A percentile compares a stretch with the other conserved stretches of the same genome.
Evolutionary conservation across 179 eudicot genomes (phyloP).

Genomic region (Nepenthes alata): DNA sequence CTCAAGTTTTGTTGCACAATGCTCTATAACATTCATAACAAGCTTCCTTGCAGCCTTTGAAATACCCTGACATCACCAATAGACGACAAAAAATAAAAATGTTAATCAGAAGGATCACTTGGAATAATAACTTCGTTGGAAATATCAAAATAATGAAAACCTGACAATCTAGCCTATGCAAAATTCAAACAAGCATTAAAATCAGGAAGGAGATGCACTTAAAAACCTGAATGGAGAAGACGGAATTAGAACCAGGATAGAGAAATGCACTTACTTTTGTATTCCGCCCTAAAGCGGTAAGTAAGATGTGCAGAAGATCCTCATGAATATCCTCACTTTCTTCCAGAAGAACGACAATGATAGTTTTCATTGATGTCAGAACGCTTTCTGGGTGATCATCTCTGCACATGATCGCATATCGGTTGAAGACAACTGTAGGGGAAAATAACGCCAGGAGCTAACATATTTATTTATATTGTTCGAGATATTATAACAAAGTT

Average conservation of each 20-base stretch:
- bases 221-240: too few relatives aligned
- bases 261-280: constrained; percentile 39
- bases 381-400: constrained; percentile 86
- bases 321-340: constrained; percentile 86
- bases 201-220: too few relatives aligned
- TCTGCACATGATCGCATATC: constrained; percentile 33
- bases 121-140: neutral
- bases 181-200: neutral
- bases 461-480: too few relatives aligned
- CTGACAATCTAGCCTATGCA: neutral
- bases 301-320: constrained; percentile 54
- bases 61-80: constrained; percentile 41
- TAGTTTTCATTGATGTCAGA: constrained; percentile 63
- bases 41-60: constrained; percentile 69
- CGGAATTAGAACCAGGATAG: neutral
- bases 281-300: constrained; percentile 63
- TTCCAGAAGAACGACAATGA: constrained; percentile 77
- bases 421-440: neutral
- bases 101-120: neutral
- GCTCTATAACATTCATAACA: constrained; percentile 70
- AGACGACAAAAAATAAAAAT: constrained; percentile 4
- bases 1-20: constrained; percentile 78
- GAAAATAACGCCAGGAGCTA: neutral
- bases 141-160: neutral
- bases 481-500: too few relatives aligned